Evolutionary conservation across 2,329 filamentous ascomycete species (phyloP), one percentile per base, ranked within the genome.

Genomic region (Sclerotinia spermophila): DNA sequence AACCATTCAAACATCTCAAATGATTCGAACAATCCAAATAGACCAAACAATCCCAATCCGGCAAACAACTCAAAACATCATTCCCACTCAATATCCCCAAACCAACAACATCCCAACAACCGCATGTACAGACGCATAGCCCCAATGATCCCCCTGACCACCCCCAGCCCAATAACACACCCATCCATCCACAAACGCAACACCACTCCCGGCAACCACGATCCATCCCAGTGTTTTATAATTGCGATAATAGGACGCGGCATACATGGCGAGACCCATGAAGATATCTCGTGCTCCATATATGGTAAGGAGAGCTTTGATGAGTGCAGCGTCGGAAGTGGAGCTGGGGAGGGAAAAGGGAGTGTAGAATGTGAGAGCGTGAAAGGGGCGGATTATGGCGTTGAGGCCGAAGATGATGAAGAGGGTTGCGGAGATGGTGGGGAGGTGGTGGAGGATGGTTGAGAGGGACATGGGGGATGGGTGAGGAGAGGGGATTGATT

Each of bases 251-350:
- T 77, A 81, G 1, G 79, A 78, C 0, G 82, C 77, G 0, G 79
- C 76, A 55, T 78, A 79, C 30, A 83, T 79, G 2, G 81, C 78
- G 2, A 80, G 40, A 0, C 82, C 84, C 78, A 85, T 83, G 78
- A 85, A 86, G 24, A 86, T 76, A 72, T 87, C 83, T 17, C 85
- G 80, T 5, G 79, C 81, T 1, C 84, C 84, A 75, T 84, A 86
- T 48, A 86, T 76, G 5, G 80, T 75, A 78, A 85, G 80, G 13
- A 86, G 72, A 66, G 77, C 80, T 71, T 85, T 78, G 69, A 85
- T 78, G n/a, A 84, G 71, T 5, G 17, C n/a, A 24, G 38, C 33
- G 11, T 68, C 44, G 7, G 56, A 61, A 8, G 42, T 6, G 21
- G 17, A 44, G n/a, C 6, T 38, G 10, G 56, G 44, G 6, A 21